These are phyloP conservation scores for Carpinus viminea DNA, from an alignment of 306 rosid genomes.

Conservation along the genomic window DNA sequence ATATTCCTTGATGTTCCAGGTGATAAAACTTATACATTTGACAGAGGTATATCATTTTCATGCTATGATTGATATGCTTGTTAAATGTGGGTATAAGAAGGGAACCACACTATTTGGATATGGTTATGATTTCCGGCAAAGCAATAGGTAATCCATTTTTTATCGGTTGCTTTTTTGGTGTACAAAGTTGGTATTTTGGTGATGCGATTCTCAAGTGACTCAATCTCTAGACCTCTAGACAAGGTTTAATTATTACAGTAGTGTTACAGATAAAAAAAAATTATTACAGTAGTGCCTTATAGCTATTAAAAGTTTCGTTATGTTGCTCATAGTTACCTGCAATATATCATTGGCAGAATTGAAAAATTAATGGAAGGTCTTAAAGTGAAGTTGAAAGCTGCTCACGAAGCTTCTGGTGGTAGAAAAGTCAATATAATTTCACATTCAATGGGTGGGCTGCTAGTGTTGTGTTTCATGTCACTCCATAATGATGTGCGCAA, in stretches of 20 bases:
- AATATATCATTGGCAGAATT: constrained; percentile 51
- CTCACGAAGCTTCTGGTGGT: constrained; percentile 86
- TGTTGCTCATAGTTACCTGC: neutral
- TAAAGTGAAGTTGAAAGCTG: constrained; percentile 72
- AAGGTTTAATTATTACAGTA: neutral
- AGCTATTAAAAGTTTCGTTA: constrained; percentile 7
- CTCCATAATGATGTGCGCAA: constrained; percentile 72
- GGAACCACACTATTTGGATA: constrained; percentile 94
- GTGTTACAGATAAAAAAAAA: neutral
- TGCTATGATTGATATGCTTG: constrained; percentile 86
- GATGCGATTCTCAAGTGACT: neutral
- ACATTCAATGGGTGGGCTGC: constrained; percentile 94
- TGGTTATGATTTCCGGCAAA: constrained; percentile 95
- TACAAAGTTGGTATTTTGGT: neutral
- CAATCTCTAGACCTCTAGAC: constrained; percentile 9
- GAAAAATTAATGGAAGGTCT: constrained; percentile 75
- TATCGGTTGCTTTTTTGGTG: neutral
- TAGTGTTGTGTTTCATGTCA: constrained; percentile 69
- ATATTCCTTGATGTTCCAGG: constrained; percentile 45
- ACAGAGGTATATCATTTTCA: constrained; percentile 80
- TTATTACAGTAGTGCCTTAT: neutral
- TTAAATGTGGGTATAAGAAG: constrained; percentile 76
- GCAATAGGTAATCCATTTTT: constrained; percentile 62
- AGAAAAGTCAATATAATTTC: constrained; percentile 82
- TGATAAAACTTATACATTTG: constrained; percentile 68